Conservation (phyloP, 257 asterid genomes). For the Leonotis leonurus region DNA sequence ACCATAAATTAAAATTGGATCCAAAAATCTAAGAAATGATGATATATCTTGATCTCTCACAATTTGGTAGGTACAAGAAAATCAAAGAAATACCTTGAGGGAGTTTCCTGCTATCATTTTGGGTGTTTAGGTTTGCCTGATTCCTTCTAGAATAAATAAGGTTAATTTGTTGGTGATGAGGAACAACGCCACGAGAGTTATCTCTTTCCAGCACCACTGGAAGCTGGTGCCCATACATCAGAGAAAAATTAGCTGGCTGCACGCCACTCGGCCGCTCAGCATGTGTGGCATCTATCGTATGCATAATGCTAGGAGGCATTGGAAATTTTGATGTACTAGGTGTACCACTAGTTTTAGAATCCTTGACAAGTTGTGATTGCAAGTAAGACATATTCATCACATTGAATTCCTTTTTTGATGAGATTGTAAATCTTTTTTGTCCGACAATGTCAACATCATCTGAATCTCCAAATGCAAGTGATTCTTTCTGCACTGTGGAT, state of each 20-base stretch:
- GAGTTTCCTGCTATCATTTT: conserved; percentile 49
- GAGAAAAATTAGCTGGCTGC: conserved; percentile 53
- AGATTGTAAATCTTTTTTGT: conserved; percentile 51
- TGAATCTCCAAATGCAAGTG: conserved; percentile 45
- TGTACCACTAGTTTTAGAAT: conserved; percentile 35
- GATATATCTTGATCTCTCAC: no score
- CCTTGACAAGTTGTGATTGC: conserved; percentile 52
- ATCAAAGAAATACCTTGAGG: conserved; percentile 62
- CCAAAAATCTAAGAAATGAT: no score
- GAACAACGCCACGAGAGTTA: conserved; percentile 41
- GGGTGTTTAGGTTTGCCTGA: conserved; percentile 35
- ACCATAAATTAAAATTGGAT: no score
- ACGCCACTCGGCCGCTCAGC: conserved; percentile 47
- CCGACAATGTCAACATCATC: conserved; percentile 51
- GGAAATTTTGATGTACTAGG: conserved; percentile 40
- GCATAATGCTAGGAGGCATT: conserved; percentile 48
- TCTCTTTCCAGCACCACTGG: conserved; percentile 79
- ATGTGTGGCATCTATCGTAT: conserved; percentile 38
- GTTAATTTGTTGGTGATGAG: conserved; percentile 58
- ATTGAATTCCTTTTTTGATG: conserved; percentile 72
- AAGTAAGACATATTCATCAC: conserved; percentile 43
- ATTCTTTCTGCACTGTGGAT: conserved; percentile 46
- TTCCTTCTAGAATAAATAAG: conserved; percentile 46
- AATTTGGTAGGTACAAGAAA: background rate
- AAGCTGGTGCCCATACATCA: conserved; percentile 80